Percentiles rank a stretch among this genome's conserved stretches.
These are phyloP conservation scores for Nemania diffusa DNA, from an alignment of 2,329 filamentous ascomycete species.

Conservation along the genomic window DNA sequence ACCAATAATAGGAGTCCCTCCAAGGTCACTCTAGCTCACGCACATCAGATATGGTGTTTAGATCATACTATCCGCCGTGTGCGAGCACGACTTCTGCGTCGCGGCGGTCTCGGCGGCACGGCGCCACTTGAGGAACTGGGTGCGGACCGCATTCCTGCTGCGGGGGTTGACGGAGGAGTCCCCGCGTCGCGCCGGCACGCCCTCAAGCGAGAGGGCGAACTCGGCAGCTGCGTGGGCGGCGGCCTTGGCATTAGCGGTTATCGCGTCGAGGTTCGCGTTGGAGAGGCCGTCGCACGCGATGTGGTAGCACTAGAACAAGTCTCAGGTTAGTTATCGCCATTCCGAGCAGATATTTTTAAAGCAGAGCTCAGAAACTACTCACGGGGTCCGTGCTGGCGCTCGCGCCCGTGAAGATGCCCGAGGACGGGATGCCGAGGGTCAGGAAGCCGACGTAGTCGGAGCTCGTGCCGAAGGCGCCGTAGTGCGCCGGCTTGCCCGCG, in stretches of 20 bases:
- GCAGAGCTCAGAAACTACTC: too few species aligned
- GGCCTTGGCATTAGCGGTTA: constrained; percentile 53
- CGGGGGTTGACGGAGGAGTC: constrained; percentile 27
- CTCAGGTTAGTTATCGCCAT: too few species aligned
- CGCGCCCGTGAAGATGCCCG: constrained; percentile 56
- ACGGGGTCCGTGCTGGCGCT: constrained; percentile 49
- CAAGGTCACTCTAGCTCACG: neutral
- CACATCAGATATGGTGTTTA: constrained; percentile 5
- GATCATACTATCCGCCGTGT: constrained; percentile 29
- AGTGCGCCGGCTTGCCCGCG: constrained; percentile 50
- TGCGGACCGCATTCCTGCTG: constrained; percentile 23
- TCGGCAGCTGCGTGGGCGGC: constrained; percentile 63
- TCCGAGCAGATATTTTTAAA: too few species aligned
- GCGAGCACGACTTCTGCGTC: constrained; percentile 38
- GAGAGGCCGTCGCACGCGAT: constrained; percentile 53
- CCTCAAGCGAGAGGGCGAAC: constrained; percentile 38
- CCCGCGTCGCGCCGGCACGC: constrained; percentile 34
- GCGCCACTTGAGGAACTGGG: constrained; percentile 37
- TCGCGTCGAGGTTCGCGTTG: constrained; percentile 56
- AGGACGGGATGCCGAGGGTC: constrained; percentile 53
- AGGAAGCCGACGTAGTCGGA: constrained; percentile 57
- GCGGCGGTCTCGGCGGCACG: constrained; percentile 31
- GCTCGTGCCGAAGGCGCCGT: constrained; percentile 51
- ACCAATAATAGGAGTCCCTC: neutral
- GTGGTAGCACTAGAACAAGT: too few species aligned